phyloP scores from a whole-genome alignment of 192 early-diverging fungal species.

The Mortierella antarctica region DNA sequence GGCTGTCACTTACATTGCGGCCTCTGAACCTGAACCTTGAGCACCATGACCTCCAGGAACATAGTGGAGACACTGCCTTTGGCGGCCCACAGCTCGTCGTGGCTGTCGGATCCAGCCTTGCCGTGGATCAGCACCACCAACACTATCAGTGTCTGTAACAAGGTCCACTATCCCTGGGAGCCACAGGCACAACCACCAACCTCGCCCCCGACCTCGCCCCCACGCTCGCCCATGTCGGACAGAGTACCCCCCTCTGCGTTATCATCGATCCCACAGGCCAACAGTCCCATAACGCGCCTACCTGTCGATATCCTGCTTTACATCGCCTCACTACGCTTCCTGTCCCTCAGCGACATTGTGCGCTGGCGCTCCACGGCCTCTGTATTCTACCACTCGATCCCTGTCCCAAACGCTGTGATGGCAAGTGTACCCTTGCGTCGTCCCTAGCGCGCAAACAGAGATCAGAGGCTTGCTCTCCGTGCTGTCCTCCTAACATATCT shows the following conservation, averaged over 20 bases:
- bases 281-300: slow-evolving; percentile 24
- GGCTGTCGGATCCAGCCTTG: slow-evolving; percentile 4
- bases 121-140: slow-evolving; percentile 3
- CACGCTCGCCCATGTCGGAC: neutral
- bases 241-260: no score
- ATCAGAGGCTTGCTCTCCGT: neutral
- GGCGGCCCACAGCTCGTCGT: neutral
- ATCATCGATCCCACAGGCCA: neutral
- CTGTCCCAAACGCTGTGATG: slow-evolving; percentile 32
- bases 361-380: slow-evolving; percentile 45
- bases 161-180: neutral
- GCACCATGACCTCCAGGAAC: neutral
- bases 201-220: neutral
- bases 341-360: slow-evolving; percentile 39
- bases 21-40: no score
- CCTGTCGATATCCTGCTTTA: slow-evolving; percentile 46
- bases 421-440: neutral
- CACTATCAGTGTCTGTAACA: neutral
- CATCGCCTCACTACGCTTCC: slow-evolving; percentile 38
- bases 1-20: no score
- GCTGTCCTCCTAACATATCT: neutral
- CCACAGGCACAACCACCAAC: neutral
- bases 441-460: neutral
- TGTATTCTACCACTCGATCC: slow-evolving; percentile 38
- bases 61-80: neutral